Evolutionary conservation across 2,329 filamentous ascomycete species (phyloP), one percentile per base, ranked within the genome.

Genomic region (Aspergillus ruber): DNA sequence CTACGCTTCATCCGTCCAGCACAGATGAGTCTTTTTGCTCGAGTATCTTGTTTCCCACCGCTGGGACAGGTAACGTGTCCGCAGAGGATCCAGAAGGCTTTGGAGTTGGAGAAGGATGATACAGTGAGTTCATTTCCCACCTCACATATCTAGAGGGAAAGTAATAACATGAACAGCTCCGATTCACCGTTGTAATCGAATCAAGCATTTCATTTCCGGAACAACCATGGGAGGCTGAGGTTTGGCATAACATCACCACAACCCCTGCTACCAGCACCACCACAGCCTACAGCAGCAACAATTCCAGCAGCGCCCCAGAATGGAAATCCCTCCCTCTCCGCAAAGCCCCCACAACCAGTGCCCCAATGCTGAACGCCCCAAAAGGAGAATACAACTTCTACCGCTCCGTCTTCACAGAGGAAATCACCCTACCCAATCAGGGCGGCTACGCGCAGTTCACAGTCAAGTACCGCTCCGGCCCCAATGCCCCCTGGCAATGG

Each of bases 31-130:
- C 61, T 78, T 66, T 78, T 77, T 60, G 75, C 79, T 18, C 73
- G 75, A 51, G 66, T 85, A 12, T 77, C 75, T 4, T 81, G 76
- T 50, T 84, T 82, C 59, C 90, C 90, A 10, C 81, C 88, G 1
- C 68, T 95, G 44, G 88, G 84, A 2, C 86, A 90, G 62, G 78
- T 86, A 20, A 90, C 88, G 1, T 75, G 80, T 43, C 61, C 87
- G 17, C 66, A 73, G 21, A 61, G 68, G 35, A 57, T 65, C 15
- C 64, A 68, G 48, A 59, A 68, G 15, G 58, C 43, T 6, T 46
- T 47, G 7, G 49, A 49, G 25, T 55, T 49, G 3, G 50, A 51
- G 15, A 42, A 53, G 21, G 49, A 56, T 13, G 57, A 64, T 52
- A 57, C 55, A 45, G 65, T 68, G 47, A 51, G 57, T 48, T n/a